Conservation (phyloP, 306 rosid genomes). For the Cucurbita maxima region DNA sequence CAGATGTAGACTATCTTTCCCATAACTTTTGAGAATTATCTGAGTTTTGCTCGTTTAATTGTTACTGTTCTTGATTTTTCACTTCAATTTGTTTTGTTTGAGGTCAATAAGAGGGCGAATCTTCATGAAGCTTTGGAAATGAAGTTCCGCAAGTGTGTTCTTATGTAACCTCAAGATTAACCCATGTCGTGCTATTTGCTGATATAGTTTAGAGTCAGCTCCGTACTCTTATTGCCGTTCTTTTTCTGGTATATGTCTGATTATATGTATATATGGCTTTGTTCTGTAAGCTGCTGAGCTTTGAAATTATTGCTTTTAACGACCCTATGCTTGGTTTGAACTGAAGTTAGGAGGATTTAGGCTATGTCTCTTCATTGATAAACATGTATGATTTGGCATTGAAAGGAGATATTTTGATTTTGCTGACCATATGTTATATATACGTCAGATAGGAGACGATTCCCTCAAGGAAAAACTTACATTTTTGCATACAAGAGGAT, state of each 20-base stretch:
- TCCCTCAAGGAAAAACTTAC: not conserved
- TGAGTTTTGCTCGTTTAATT: not conserved
- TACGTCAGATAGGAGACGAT: constrained; percentile 3
- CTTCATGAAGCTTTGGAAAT: not conserved
- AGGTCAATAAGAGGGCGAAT: not conserved
- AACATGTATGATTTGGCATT: not conserved
- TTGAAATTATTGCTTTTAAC: not conserved
- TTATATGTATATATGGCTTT: not conserved
- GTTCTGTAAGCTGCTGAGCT: not conserved
- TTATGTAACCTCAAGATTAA: not conserved
- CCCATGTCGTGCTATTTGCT: not conserved
- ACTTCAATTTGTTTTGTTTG: not conserved
- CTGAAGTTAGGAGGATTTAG: not conserved
- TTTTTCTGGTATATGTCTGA: not conserved
- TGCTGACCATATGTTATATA: not conserved
- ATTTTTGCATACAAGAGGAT: not conserved
- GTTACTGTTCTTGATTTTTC: not conserved
- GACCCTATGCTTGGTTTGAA: not conserved
- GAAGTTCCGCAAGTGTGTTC: not conserved
- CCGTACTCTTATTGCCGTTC: not conserved
- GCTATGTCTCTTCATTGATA: not conserved
- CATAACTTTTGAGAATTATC: not conserved
- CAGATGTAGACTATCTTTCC: not conserved
- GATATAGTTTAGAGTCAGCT: not conserved
- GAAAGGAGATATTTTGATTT: not conserved